phyloP scores from a whole-genome alignment of 1,284 basidiomycete genomes.

The Ganoderma lucidum region DNA sequence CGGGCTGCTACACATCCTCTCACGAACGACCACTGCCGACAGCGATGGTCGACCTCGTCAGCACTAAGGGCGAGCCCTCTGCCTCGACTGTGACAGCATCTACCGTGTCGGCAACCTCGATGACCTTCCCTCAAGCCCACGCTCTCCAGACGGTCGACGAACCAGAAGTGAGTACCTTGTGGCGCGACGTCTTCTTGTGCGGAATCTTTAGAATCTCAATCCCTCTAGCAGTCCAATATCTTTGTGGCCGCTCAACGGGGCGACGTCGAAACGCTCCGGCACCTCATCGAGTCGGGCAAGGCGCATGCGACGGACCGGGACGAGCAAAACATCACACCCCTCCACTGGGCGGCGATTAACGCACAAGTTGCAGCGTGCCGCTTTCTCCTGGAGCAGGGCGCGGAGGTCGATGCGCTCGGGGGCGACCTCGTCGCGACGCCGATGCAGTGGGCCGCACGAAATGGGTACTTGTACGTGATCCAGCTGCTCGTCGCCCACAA shows the following conservation, averaged over 20 bases:
- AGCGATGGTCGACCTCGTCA: conserved; percentile 41
- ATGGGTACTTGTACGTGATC: conserved; percentile 95
- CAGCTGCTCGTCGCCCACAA: conserved; percentile 89
- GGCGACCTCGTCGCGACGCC: conserved; percentile 97
- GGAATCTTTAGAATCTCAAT: conserved; percentile 7
- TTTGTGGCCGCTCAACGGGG: conserved; percentile 91
- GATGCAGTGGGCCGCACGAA: conserved; percentile 97
- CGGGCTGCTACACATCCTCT: conserved; percentile 18
- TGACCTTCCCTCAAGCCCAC: conserved; percentile 40
- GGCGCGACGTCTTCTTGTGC: neutral
- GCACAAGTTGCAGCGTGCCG: conserved; percentile 83
- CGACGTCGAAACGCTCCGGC: conserved; percentile 73
- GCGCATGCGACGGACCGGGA: conserved; percentile 86
- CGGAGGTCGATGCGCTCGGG: conserved; percentile 93
- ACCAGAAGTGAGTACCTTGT: conserved; percentile 40
- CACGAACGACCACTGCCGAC: conserved; percentile 18
- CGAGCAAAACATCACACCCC: conserved; percentile 90
- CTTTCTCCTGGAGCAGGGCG: conserved; percentile 91
- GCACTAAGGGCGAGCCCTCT: conserved; percentile 43
- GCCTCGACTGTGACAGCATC: conserved; percentile 40
- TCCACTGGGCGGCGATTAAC: conserved; percentile 98
- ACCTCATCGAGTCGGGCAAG: conserved; percentile 77
- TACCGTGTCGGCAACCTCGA: conserved; percentile 40
- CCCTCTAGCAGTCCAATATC: conserved; percentile 56
- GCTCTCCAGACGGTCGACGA: conserved; percentile 41